Evolutionary conservation across 1,284 basidiomycete genomes (phyloP).

Genomic region (Cutaneotrichosporon sp.): DNA sequence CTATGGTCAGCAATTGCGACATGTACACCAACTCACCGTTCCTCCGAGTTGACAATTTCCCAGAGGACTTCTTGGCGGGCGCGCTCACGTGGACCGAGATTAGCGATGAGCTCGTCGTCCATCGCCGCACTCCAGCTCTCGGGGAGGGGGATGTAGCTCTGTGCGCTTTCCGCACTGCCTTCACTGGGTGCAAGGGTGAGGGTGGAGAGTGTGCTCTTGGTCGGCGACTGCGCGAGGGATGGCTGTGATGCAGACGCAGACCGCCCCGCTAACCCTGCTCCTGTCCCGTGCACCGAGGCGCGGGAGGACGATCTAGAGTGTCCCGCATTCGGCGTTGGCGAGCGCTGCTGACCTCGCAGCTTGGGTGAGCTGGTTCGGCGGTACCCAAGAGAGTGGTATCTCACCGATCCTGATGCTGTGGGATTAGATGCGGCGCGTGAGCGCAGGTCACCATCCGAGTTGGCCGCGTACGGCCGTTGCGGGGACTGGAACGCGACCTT

Average conservation of each 20-base stretch:
- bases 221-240: conserved; percentile 5
- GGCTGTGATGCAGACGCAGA: neutral
- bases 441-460: conserved; percentile 12
- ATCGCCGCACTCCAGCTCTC: conserved; percentile 94
- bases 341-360: neutral
- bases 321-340: neutral
- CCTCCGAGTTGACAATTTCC: conserved; percentile 96
- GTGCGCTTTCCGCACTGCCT: neutral
- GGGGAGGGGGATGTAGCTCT: conserved; percentile 54
- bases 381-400: too few relatives aligned
- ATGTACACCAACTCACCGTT: conserved; percentile 59
- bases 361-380: neutral
- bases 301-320: conserved; percentile 1
- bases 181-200: conserved; percentile 3
- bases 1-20: conserved; percentile 40
- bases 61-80: conserved; percentile 95
- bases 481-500: conserved; percentile 18
- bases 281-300: neutral
- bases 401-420: neutral
- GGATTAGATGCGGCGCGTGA: neutral
- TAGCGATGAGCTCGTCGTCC: conserved; percentile 88
- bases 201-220: conserved; percentile 5
- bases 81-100: conserved; percentile 85
- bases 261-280: neutral
- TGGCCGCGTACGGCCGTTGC: neutral